Conservation (phyloP, 345 rosid species). For the Anacardium occidentale region DNA sequence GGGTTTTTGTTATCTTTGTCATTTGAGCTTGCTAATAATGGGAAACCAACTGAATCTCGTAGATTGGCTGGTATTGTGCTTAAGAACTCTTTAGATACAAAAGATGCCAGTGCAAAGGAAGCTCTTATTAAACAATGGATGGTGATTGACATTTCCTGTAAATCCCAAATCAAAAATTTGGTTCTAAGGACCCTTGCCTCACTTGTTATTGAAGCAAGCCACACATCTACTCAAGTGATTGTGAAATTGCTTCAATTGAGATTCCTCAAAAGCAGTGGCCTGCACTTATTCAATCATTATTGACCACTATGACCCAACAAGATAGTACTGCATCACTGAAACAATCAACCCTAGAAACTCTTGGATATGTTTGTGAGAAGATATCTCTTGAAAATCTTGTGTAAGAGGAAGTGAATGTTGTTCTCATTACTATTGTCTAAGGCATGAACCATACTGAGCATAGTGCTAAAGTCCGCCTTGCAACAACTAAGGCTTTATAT, state of each 20-base stretch:
- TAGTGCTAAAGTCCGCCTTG: conserved; percentile 73
- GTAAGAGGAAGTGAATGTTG: conserved; percentile 86
- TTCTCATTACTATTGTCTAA: conserved; percentile 95
- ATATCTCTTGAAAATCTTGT: conserved; percentile 79
- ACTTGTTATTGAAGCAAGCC: conserved; percentile 67
- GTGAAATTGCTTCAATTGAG: conserved; percentile 89
- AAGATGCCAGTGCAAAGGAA: conserved; percentile 63
- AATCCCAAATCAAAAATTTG: conserved; percentile 77
- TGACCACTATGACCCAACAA: conserved; percentile 72
- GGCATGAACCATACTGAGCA: conserved; percentile 87
- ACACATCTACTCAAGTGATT: conserved; percentile 87
- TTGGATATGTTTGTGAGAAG: conserved; percentile 92
- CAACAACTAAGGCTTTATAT: conserved; percentile 75
- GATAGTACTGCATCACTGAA: conserved; percentile 57
- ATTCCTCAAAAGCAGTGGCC: conserved; percentile 95
- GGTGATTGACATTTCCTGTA: conserved; percentile 51
- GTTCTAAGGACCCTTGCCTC: conserved; percentile 72
- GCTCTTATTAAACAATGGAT: conserved; percentile 77
- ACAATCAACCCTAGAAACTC: conserved; percentile 88
- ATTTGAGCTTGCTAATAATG: conserved; percentile 74
- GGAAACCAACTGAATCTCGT: conserved; percentile 78
- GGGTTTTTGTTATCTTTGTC: conserved; percentile 68
- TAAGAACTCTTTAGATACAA: conserved; percentile 89
- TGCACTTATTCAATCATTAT: conserved; percentile 63
- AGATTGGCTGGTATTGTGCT: conserved; percentile 88